Conservation (phyloP, 768 basidiomycete species). For the Naganishia vishniacii region DNA sequence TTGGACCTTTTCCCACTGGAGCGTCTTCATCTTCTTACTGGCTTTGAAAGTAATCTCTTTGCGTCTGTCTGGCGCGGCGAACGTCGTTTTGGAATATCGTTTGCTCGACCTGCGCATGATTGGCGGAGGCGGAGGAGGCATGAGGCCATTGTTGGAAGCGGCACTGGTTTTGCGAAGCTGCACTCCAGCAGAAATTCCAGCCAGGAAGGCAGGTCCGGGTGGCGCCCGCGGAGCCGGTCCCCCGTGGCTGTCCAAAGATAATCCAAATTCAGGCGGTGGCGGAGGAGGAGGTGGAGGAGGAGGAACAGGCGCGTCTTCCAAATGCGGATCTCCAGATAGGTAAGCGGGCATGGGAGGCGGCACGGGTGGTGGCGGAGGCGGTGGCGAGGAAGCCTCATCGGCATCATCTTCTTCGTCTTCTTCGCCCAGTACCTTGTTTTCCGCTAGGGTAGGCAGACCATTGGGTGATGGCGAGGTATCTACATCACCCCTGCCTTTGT, state of each 20-base stretch:
- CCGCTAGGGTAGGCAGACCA: conserved; percentile 51
- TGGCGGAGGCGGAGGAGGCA: conserved; percentile 18
- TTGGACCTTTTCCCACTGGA: conserved; percentile 98
- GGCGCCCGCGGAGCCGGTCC: conserved; percentile 24
- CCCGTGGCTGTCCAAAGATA: conserved; percentile 11
- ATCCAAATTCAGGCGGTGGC: conserved; percentile 20
- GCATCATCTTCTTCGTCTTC: conserved; percentile 14
- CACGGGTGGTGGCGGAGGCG: conserved; percentile 41
- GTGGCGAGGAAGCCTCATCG: conserved; percentile 16
- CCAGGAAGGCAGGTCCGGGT: conserved; percentile 34
- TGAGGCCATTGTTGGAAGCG: conserved; percentile 9
- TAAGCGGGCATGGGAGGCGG: conserved; percentile 35
- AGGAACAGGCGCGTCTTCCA: conserved; percentile 32
- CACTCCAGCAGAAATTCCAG: conserved; percentile 42
- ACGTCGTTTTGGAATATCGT: conserved; percentile 39
- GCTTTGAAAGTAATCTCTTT: conserved; percentile 83
- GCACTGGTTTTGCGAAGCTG: conserved; percentile 32
- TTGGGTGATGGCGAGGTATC: conserved; percentile 34
- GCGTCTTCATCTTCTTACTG: conserved; percentile 88
- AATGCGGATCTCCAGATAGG: not conserved
- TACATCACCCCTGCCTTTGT: conserved; percentile 4
- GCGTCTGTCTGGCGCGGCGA: conserved; percentile 47
- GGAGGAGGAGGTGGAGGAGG: conserved; percentile 34
- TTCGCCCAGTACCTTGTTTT: conserved; percentile 15
- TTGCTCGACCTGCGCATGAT: conserved; percentile 42